Conservation (phyloP, 1,284 basidiomycete genomes). For the Wolfiporia cocos region DNA sequence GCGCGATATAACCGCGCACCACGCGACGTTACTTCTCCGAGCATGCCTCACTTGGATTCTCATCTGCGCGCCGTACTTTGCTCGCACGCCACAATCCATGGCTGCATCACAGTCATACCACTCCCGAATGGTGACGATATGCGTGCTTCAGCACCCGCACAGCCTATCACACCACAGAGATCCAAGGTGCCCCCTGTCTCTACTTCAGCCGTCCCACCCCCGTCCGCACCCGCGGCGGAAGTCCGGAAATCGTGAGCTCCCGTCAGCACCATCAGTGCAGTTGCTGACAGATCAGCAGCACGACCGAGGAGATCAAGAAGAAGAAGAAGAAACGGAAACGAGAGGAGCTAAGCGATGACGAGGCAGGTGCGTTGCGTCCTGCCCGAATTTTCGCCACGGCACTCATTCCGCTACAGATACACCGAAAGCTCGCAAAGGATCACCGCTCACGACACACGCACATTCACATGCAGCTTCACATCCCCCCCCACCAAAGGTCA, state of each 20-base stretch:
- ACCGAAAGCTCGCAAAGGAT: slow-evolving; percentile 50
- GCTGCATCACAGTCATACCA: slow-evolving; percentile 40
- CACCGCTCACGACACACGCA: slow-evolving; percentile 34
- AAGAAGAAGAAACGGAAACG: slow-evolving; percentile 87
- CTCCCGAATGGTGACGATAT: slow-evolving; percentile 41
- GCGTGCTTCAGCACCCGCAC: slow-evolving; percentile 28
- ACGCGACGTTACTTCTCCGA: no score
- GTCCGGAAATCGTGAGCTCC: slow-evolving; percentile 35
- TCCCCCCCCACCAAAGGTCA: slow-evolving; percentile 40
- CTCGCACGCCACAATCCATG: no score
- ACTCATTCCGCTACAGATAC: slow-evolving; percentile 41
- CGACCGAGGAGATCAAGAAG: slow-evolving; percentile 49
- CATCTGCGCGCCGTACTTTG: neutral
- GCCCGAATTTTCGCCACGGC: no score
- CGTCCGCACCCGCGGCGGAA: slow-evolving; percentile 28
- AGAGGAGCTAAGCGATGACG: slow-evolving; percentile 69
- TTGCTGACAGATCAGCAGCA: slow-evolving; percentile 17
- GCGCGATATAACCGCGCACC: no score
- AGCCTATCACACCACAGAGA: slow-evolving; percentile 19
- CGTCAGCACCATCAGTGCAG: neutral
- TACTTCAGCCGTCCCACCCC: slow-evolving; percentile 29
- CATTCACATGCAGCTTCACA: slow-evolving; percentile 28
- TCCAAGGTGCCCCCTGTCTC: slow-evolving; percentile 35
- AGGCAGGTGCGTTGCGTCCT: slow-evolving; percentile 52
- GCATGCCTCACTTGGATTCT: no score